Evolutionary conservation across 2,329 filamentous ascomycete genomes (phyloP), one percentile per base, ranked within the genome.

Genomic region (Nemania sp.): DNA sequence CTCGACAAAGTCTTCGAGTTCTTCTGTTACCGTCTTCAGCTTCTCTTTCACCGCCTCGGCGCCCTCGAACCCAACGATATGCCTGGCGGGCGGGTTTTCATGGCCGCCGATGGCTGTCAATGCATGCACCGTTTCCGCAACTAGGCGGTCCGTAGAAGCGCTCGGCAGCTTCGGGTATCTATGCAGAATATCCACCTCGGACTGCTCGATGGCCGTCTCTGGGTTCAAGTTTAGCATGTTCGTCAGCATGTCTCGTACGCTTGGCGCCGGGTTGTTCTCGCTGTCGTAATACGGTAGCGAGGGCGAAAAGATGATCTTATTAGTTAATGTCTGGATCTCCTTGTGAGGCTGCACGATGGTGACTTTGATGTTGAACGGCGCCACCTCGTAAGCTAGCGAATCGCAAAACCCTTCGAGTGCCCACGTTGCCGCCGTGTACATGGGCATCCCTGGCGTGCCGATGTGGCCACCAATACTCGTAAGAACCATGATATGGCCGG

Each of bases 341-440:
- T 97, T 93, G 80, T 94, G 97, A 27, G 94, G 94, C 83, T 99
- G 95, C 52, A 99, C 91, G 73, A 98, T 94, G 47, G 94, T 98
- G 79, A 98, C 89, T 80, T 95, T 97, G 82, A 98, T 90, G 81
- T 98, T 98, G 84, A 98, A 98, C 0, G 96, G 96, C 0, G 95
- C 92, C 71, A 99, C 92, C 81, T 99, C 96, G 80, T 98, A 99
- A 1, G 95, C 94, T 26, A 99, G 86, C 67, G 93, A 93, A 81
- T 98, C 95, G 82, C 94, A 98, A 79, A 96, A 98, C 20, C 95
- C 96, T 81, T 98, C 96, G 41, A 98, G 87, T 1, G 94, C 96
- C 94, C 95, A 98, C 43, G 94, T 94, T 15, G 94, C 92, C 20
- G 95, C 93, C 72, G 94, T 96, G 79, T 97, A 96, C 84, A 97